These are phyloP conservation scores for Onygenales sp. DNA, from an alignment of 2,329 filamentous ascomycete genomes.

Conservation along the genomic window DNA sequence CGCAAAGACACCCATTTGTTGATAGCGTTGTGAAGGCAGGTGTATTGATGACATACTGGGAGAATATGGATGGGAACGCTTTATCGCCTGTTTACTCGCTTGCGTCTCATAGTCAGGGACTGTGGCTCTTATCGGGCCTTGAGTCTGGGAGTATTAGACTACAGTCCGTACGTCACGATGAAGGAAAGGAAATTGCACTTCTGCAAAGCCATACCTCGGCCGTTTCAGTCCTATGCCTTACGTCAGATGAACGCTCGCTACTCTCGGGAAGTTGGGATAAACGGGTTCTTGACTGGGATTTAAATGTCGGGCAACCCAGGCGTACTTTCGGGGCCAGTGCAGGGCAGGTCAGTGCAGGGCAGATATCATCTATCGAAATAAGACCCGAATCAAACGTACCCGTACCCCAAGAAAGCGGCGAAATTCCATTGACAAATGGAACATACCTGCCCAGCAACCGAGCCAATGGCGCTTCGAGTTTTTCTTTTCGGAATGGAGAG, in stretches of 20 bases:
- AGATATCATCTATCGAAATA: constrained; percentile 82
- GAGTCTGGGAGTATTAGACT: constrained; percentile 90
- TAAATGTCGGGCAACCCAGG: constrained; percentile 72
- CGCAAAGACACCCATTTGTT: constrained; percentile 91
- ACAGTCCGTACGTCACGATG: constrained; percentile 86
- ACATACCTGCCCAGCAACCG: constrained; percentile 72
- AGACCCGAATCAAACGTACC: constrained; percentile 67
- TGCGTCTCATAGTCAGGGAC: constrained; percentile 76
- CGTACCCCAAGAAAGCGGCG: constrained; percentile 62
- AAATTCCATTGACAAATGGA: constrained; percentile 45
- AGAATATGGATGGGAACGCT: constrained; percentile 71
- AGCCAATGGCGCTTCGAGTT: constrained; percentile 49
- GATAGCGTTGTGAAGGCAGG: constrained; percentile 95
- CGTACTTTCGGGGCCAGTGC: constrained; percentile 68
- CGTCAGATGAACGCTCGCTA: constrained; percentile 76
- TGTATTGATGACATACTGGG: constrained; percentile 93
- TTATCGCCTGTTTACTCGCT: constrained; percentile 92
- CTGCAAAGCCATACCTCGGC: constrained; percentile 81
- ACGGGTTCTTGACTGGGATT: constrained; percentile 84
- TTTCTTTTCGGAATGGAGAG: constrained; percentile 32
- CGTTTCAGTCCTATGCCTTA: constrained; percentile 75
- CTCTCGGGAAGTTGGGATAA: constrained; percentile 97
- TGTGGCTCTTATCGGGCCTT: constrained; percentile 85
- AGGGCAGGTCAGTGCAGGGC: constrained; percentile 66
- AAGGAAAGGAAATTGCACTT: constrained; percentile 78